Base-by-base conservation (phyloP, 2,329 filamentous ascomycete genomes). In the Penicillium sp. region DNA sequence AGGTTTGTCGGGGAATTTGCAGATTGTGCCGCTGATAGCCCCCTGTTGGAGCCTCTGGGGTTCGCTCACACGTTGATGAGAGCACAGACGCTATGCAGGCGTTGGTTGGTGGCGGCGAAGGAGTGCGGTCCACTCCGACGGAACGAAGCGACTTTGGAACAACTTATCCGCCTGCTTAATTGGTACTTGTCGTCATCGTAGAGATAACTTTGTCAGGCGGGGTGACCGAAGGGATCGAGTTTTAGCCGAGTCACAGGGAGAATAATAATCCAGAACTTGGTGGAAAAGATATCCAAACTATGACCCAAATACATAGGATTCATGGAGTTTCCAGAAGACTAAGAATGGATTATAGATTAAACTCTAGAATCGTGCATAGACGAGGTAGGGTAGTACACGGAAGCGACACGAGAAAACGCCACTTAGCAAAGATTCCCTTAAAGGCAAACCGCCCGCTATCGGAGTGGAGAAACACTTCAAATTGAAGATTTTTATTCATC, bases 91-190 rank as follows among this genome's bases (percentile, higher is more conserved):
- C 26, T 26, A 19, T 55, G 55, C 29, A 57, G 27, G 39, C 27
- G 47, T n/a, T 59, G 53, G 55, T 55, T 62, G 58, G 62, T 48
- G 54, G 37, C 54, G 47, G 54, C 37, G 33, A 26, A 27, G 35
- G 52, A 26, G n/a, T 35, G 46, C 54, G 60, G 51, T 59, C 55
- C 54, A 61, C 59, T 26, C 59, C 43, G 58, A 56, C 59, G 57
- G 54, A 39, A 47, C 27, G 25, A 55, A 52, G 54, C 54, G 58
- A 54, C 48, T 49, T 23, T 47, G 39, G 39, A 21, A 31, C 23
- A 42, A 43, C 46, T 57, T 60, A 58, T 59, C 52, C 53, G 62
- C 60, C 59, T 58, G 54, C 55, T 59, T 23, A 16, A 52, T 55
- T 57, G 42, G 54, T 57, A 27, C 37, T 57, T 48, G 42, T 55